Evolutionary conservation across 805 yeast genomes (phyloP), one percentile per base, ranked within the genome.

Genomic region (Millerozyma acaciae): DNA sequence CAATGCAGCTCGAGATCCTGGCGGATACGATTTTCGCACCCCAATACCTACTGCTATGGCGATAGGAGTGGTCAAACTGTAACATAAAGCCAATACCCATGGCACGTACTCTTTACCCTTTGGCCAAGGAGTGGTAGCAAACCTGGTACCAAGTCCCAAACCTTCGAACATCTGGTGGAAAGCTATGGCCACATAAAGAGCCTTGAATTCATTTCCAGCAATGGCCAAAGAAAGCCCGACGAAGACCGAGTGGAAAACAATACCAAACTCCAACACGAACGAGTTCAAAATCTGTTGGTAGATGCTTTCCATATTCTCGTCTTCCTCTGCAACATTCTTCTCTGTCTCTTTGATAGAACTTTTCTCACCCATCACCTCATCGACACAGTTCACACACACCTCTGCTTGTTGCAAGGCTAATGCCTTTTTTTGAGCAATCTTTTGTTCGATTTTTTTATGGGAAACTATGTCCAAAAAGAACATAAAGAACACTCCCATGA

Each of bases 111-210:
- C 34, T 42, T 55, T 57, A 28, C 43, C 41, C 18, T 42, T 43
- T 5, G 63, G 61, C 68, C 70, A 62, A n/a, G 42, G 30, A 3
- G 65, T 55, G 10, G 52, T 45, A 6, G 70, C 68, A 35, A 65
- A 58, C 55, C 95, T 74, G 7, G 89, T 73, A 16, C 95, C 95
- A 43, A 86, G 65, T 38, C 94, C 95, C 29, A 86, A 66, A 28
- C 95, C 95, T 60, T 85, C 95, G 50, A 85, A 85, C 66, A 79
- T 68, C 57, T 85, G 95, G 54, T 86, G 88, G 68, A 76, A 78
- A 5, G 78, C 73, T 28, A 65, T 43, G n/a, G 81, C 95, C 40
- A 81, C 70, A 56, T 81, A 84, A 30, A 85, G 63, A 5, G 84
- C 72, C 38, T 65, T 73, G 52, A 84, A 85, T 52, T 82, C 90